Evolutionary conservation across 345 rosid genomes (phyloP), one percentile per base, ranked within the genome.

Genomic region (Hypericum androsaemum): DNA sequence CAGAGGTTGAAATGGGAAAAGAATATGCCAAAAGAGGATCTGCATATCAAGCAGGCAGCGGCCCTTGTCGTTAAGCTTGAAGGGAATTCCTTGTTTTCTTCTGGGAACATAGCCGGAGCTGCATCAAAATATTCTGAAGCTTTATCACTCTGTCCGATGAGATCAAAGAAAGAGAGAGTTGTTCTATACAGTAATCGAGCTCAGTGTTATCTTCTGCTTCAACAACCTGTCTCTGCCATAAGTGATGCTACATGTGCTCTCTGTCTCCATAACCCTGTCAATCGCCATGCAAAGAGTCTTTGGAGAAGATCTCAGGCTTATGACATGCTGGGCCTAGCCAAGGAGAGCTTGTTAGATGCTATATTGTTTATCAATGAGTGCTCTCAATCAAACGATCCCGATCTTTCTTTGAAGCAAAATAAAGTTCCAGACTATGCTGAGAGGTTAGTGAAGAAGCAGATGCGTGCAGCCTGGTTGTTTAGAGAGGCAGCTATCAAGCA

Each of bases 271-370:
- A 83, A 70, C 65, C 95, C 99, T 0, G 78, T 77, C 13, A 92
- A 88, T 66, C 79, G 90, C 12, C 99, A 92, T 64, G 99, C 95
- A 15, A 92, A 88, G 74, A 85, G 95, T 69, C 95, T 88, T 0
- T 92, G 99, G 97, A 85, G 97, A 64, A 83, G 99, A 73, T 95
- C 99, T 56, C 97, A 92, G 63, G 95, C 97, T 28, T 92, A 86
- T 60, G 99, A 92, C 70, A 92, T 92, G 92, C 76, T 92, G 10
- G 84, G 85, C 37, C 68, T 92, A 68, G 97, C 94, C 45, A 88
- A 92, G 71, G 99, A 92, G 73, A 88, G 95, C 61, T 71, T 92
- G 71, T 70, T 92, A n/a, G 99, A 92, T 48, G 99, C 97, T 1
- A 92, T 92, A 76, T 71, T 92, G 52, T 92, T 92, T 66, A 88